A percentile compares a stretch with the other conserved stretches of the same genome.
These are phyloP conservation scores for Monilinia polystroma DNA, from an alignment of 2,329 filamentous ascomycete genomes.

Conservation along the genomic window DNA sequence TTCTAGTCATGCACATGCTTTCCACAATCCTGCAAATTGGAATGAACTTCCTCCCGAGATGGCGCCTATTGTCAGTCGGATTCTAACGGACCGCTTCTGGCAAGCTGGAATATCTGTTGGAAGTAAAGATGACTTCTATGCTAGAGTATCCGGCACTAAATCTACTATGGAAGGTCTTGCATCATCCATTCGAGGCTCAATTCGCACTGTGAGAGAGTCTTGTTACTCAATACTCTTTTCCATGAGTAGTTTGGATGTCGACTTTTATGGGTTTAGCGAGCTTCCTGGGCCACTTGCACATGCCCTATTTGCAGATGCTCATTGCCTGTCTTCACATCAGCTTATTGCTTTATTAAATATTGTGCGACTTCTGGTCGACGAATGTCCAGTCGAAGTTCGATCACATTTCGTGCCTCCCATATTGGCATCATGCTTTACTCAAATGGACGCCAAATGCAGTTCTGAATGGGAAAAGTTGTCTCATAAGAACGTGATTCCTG, in stretches of 20 bases:
- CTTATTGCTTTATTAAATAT: conserved; percentile 90
- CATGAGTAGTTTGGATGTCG: conserved; percentile 80
- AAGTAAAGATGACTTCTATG: conserved; percentile 95
- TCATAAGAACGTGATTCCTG: conserved; percentile 57
- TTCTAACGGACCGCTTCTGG: conserved; percentile 95
- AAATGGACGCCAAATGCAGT: conserved; percentile 84
- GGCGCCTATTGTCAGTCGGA: conserved; percentile 72
- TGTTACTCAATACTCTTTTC: conserved; percentile 94
- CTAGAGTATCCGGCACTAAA: conserved; percentile 84
- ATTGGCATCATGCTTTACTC: conserved; percentile 75
- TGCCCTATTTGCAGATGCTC: conserved; percentile 79
- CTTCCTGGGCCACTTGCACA: conserved; percentile 80
- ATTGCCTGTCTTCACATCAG: conserved; percentile 85
- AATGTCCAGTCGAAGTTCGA: conserved; percentile 79
- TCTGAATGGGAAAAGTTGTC: conserved; percentile 82
- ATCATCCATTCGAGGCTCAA: conserved; percentile 84
- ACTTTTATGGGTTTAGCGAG: conserved; percentile 88
- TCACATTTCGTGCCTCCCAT: conserved; percentile 82
- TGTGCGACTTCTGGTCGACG: conserved; percentile 83
- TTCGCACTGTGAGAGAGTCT: conserved; percentile 86
- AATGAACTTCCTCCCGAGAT: conserved; percentile 71
- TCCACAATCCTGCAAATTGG: conserved; percentile 87
- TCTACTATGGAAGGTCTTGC: conserved; percentile 89
- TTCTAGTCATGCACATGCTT: conserved; percentile 78
- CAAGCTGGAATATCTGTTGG: conserved; percentile 95